Conservation (phyloP, 805 yeast genomes). For the Candida michaelii region DNA sequence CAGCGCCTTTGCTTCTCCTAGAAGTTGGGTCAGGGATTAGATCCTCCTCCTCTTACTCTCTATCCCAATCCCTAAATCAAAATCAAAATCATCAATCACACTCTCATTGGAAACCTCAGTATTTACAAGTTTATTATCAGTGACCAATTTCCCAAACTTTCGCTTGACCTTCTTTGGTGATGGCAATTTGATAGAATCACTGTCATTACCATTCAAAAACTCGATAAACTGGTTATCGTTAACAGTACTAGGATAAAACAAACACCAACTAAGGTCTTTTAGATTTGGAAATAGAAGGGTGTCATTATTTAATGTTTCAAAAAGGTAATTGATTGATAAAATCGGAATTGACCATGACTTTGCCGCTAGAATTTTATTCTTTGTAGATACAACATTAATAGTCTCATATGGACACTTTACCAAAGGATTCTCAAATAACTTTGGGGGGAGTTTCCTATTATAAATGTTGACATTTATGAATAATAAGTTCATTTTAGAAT, state of each 20-base stretch:
- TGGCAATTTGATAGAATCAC: conserved; percentile 38
- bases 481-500: conserved; percentile 53
- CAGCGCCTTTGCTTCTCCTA: too few species aligned
- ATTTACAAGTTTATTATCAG: conserved; percentile 6
- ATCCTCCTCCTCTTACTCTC: conserved; percentile 9
- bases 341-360: conserved; percentile 58
- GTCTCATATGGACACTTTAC: conserved; percentile 35
- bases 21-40: too few species aligned
- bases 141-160: conserved; percentile 38
- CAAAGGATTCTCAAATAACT: conserved; percentile 37
- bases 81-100: conserved; percentile 12
- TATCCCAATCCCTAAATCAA: conserved; percentile 13
- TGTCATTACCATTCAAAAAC: conserved; percentile 11
- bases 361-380: conserved; percentile 57
- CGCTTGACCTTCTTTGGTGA: conserved; percentile 52
- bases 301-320: conserved; percentile 45
- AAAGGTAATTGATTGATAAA: conserved; percentile 53
- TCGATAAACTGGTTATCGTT: conserved; percentile 14
- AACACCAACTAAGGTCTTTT: conserved; percentile 52
- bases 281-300: conserved; percentile 35
- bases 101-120: conserved; percentile 1
- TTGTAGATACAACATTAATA: conserved; percentile 44
- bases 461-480: conserved; percentile 52
- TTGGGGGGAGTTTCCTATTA: conserved; percentile 39
- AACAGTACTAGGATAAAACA: conserved; percentile 46